A percentile compares a stretch with the other conserved stretches of the same genome.
phyloP scores from a whole-genome alignment of 352 stramenopile genomes.

The Phytophthora podocarpi region DNA sequence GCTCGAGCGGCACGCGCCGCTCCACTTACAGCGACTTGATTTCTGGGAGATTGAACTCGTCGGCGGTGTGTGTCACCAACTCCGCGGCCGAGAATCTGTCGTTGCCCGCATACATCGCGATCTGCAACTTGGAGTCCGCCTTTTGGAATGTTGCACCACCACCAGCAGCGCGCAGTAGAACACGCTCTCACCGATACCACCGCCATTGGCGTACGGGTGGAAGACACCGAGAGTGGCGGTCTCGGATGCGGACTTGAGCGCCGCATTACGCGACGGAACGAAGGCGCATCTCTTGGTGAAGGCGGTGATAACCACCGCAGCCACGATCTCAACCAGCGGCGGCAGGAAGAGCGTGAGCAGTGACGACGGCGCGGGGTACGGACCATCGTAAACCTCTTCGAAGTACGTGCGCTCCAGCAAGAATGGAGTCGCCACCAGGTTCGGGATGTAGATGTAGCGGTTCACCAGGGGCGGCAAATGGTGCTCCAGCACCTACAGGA shows the following conservation, averaged over 20 bases:
- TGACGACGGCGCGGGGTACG: slow-evolving; percentile 44
- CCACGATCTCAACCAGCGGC: slow-evolving; percentile 31
- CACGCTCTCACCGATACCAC: slow-evolving; percentile 98
- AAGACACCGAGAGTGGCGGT: slow-evolving; percentile 89
- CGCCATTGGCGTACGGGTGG: slow-evolving; percentile 94
- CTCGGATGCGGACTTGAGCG: not conserved
- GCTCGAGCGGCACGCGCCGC: slow-evolving; percentile 70
- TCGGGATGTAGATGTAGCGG: slow-evolving; percentile 90
- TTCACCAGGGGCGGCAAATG: slow-evolving; percentile 73
- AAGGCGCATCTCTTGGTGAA: slow-evolving; percentile 52
- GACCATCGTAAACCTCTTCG: slow-evolving; percentile 67
- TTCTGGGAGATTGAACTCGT: slow-evolving; percentile 90
- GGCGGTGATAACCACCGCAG: slow-evolving; percentile 32
- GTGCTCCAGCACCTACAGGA: slow-evolving; percentile 62
- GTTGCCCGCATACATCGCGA: slow-evolving; percentile 83
- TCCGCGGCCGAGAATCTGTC: slow-evolving; percentile 59
- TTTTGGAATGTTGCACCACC: slow-evolving; percentile 62
- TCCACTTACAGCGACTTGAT: slow-evolving; percentile 57
- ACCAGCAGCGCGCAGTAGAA: slow-evolving; percentile 96
- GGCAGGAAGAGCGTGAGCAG: slow-evolving; percentile 22
- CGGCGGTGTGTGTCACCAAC: slow-evolving; percentile 76
- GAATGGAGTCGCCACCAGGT: slow-evolving; percentile 84
- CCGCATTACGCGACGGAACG: slow-evolving; percentile 29
- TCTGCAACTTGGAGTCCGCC: slow-evolving; percentile 26
- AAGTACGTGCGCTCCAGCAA: slow-evolving; percentile 79